A percentile compares a stretch with the other conserved stretches of the same genome.
Evolutionary conservation across 2,329 filamentous ascomycete species (phyloP).

Genomic region (Macroventuria anomochaeta): DNA sequence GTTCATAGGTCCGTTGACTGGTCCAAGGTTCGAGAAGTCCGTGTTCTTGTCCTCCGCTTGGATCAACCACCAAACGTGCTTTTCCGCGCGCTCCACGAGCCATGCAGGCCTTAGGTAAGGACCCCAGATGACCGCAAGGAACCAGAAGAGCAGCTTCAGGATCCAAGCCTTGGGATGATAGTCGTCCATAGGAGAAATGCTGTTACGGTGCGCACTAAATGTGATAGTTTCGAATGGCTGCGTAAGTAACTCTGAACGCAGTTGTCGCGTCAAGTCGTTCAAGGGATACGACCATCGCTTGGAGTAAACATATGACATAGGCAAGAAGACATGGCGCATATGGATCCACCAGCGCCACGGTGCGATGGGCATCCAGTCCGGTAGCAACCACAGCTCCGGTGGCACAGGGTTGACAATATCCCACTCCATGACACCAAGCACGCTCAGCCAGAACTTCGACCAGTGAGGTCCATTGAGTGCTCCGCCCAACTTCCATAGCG

Average conservation of each 20-base stretch:
- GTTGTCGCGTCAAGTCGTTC: slow-evolving; percentile 72
- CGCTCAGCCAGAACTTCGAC: slow-evolving; percentile 94
- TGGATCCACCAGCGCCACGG: slow-evolving; percentile 99
- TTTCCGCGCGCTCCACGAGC: slow-evolving; percentile 75
- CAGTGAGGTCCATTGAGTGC: slow-evolving; percentile 87
- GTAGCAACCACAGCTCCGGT: slow-evolving; percentile 90
- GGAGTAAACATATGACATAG: slow-evolving; percentile 90
- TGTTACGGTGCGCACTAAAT: slow-evolving; percentile 80
- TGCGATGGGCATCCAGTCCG: slow-evolving; percentile 87
- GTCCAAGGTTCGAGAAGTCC: slow-evolving; percentile 82
- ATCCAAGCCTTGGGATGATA: slow-evolving; percentile 92
- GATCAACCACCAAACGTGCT: slow-evolving; percentile 81
- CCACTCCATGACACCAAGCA: slow-evolving; percentile 84
- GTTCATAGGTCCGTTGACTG: slow-evolving; percentile 91
- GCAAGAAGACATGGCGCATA: slow-evolving; percentile 93
- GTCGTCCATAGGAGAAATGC: slow-evolving; percentile 79
- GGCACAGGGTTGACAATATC: slow-evolving; percentile 94
- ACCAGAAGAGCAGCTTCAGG: slow-evolving; percentile 78
- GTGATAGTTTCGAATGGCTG: slow-evolving; percentile 79
- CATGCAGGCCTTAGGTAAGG: slow-evolving; percentile 73
- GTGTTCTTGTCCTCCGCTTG: slow-evolving; percentile 94
- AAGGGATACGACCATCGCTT: slow-evolving; percentile 79
- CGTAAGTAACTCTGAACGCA: slow-evolving; percentile 83
- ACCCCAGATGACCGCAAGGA: slow-evolving; percentile 79
- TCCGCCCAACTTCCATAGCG: slow-evolving; percentile 84